These are phyloP conservation scores for Fraxinus paxiana DNA, from an alignment of 305 asterid genomes.

Conservation along the genomic window DNA sequence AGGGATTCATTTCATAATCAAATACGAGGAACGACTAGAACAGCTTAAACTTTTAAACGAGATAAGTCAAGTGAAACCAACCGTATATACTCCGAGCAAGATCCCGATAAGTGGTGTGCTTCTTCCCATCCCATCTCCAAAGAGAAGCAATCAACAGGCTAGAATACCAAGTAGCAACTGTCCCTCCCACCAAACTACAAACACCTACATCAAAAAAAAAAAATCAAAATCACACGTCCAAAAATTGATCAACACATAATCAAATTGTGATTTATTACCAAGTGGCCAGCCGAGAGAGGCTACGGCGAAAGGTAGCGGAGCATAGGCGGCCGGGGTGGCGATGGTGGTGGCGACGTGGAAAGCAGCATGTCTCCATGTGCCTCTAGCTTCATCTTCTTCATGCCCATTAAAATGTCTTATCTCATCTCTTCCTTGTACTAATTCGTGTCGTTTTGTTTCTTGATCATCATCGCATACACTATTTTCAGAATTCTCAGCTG, in stretches of 20 bases:
- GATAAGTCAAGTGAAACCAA: conserved; percentile 2
- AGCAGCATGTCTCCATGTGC: conserved; percentile 61
- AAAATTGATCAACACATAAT: neutral
- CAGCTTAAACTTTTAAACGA: neutral
- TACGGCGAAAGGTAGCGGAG: conserved; percentile 63
- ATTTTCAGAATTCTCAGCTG: neutral
- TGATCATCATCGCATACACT: neutral
- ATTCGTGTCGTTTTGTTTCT: neutral
- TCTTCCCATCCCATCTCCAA: conserved; percentile 63
- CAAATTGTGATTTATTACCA: conserved; percentile 21
- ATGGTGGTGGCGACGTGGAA: conserved; percentile 64
- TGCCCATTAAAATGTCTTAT: neutral
- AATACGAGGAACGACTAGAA: neutral
- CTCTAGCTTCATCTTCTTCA: conserved; percentile 29
- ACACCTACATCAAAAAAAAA: conserved; percentile 28
- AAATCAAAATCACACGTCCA: neutral
- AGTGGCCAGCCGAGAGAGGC: conserved; percentile 64
- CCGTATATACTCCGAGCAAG: conserved; percentile 56
- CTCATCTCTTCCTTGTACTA: neutral
- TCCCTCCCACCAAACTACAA: conserved; percentile 44
- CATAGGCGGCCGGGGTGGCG: conserved; percentile 69
- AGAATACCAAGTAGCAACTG: conserved; percentile 56
- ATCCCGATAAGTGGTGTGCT: conserved; percentile 50
- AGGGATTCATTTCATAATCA: too few relatives aligned
- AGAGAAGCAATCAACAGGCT: conserved; percentile 54